Evolutionary conservation across 2,329 filamentous ascomycete species (phyloP), one percentile per base, ranked within the genome.

Genomic region (Fusarium sp.): DNA sequence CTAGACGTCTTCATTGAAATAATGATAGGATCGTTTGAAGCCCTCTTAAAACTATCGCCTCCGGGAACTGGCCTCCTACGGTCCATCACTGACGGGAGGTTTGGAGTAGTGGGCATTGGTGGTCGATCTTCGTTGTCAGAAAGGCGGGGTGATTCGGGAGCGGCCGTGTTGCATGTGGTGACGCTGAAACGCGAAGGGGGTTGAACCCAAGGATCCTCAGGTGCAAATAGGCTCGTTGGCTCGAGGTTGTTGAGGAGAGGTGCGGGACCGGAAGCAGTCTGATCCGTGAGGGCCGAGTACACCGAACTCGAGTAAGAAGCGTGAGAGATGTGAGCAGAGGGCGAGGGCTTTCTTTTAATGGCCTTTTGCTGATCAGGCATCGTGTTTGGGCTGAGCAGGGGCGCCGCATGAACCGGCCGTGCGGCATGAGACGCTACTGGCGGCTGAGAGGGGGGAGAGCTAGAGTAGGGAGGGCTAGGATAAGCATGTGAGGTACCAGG

Each of bases 121-220:
- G 79, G 69, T 14, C 56, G 73, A 14, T 78, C 72, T 40, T 79
- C 80, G 16, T 79, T 76, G 4, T 62, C 59, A 27, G 73, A 74
- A 50, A 75, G 72, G 35, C 66, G 71, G 40, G 82, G 79, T 14
- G 80, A 78, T 31, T 76, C 79, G 31, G 76, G 62, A 45, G 73
- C 67, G 2, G 89, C 87, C 2, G 90, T 89, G 27, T 88, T 86
- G 76, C 89, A 91, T 2, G 90, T 92, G 9, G 89, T 91, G 71
- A 89, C 84, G 81, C 90, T 93, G 80, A 92, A 93, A 54, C 89
- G 88, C 58, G 90, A 92, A 3, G 84, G 81, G 7, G 89, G 89
- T 66, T 89, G 87, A 14, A 83, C 81, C 84, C 86, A 87, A 40
- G 87, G 67, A 67, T 80, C 77, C 14, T 83, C 78, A 22, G 80